A percentile compares a stretch with the other conserved stretches of the same genome.
phyloP scores from a whole-genome alignment of 2,329 filamentous ascomycete species.

The Stachybotrys elegans region DNA sequence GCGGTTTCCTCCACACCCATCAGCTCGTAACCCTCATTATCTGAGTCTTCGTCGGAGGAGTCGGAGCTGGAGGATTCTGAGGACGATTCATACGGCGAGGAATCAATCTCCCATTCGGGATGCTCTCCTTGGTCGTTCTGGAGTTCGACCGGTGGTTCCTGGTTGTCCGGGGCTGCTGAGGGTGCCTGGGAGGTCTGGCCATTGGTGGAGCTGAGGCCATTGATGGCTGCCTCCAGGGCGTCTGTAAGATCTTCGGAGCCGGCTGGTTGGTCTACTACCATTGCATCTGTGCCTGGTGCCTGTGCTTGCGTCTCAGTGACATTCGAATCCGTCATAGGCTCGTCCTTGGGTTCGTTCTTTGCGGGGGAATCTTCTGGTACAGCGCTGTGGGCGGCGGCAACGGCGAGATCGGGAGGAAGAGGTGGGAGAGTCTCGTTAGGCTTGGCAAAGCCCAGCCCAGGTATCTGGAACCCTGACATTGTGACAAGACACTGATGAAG shows the following conservation, averaged over 20 bases:
- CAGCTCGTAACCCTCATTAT: conserved; percentile 62
- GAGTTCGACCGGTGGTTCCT: conserved; percentile 12
- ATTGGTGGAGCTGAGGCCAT: conserved; percentile 23
- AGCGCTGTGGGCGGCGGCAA: conserved; percentile 20
- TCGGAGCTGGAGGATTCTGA: conserved; percentile 55
- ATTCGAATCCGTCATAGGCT: conserved; percentile 1
- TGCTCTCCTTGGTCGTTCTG: conserved; percentile 36
- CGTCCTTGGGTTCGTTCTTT: conserved; percentile 17
- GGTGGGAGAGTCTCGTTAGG: conserved; percentile 36
- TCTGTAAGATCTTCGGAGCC: conserved; percentile 33
- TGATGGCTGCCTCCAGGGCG: conserved; percentile 39
- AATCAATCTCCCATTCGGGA: conserved; percentile 82
- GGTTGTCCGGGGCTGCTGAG: conserved; percentile 1
- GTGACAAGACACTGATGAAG: too few relatives aligned
- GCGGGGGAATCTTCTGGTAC: too few relatives aligned
- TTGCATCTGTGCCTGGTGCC: conserved; percentile 21
- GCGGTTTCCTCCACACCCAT: conserved; percentile 79
- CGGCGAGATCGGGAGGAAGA: conserved; percentile 24
- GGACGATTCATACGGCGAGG: conserved; percentile 69
- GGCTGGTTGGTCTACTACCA: conserved; percentile 30
- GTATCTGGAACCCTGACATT: conserved; percentile 40
- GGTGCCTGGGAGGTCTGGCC: background rate
- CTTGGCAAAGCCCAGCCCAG: conserved; percentile 37
- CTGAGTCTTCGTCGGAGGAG: conserved; percentile 55
- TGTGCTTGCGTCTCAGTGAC: conserved; percentile 4